These are phyloP conservation scores for Gossypium longicalyx DNA, from an alignment of 345 rosid species.

Conservation along the genomic window DNA sequence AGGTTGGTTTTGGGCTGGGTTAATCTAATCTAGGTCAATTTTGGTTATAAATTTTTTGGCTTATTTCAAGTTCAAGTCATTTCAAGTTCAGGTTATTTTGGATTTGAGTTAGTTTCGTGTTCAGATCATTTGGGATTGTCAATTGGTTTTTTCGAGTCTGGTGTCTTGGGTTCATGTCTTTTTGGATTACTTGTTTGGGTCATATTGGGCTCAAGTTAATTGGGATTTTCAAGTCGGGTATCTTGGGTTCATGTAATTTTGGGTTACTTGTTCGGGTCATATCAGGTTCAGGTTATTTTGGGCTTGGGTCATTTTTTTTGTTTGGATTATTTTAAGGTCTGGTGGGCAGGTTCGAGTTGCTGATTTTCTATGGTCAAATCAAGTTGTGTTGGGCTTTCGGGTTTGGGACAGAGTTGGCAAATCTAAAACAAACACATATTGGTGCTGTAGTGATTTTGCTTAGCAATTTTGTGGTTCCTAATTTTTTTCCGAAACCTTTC, in stretches of 20 bases:
- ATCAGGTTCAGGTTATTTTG: not conserved
- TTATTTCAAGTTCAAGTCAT: not conserved
- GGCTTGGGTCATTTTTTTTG: not conserved
- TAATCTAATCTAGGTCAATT: not conserved
- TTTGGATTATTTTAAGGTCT: not conserved
- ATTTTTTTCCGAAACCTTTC: slow-evolving; percentile 13
- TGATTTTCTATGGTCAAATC: not conserved
- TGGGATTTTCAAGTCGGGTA: not conserved
- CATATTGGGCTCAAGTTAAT: no score
- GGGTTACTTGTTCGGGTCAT: not conserved
- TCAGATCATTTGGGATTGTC: not conserved
- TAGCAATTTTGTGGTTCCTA: not conserved
- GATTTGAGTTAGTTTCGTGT: not conserved
- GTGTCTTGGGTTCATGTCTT: no score
- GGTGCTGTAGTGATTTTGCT: not conserved
- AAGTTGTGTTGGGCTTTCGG: not conserved
- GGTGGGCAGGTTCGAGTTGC: not conserved
- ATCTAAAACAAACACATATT: not conserved
- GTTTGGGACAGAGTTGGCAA: not conserved
- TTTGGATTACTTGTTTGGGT: no score
- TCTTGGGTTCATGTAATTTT: not conserved
- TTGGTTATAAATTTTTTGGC: not conserved
- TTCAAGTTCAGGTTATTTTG: not conserved
- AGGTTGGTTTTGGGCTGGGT: not conserved
- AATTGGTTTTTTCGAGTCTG: no score